A percentile compares a stretch with the other conserved stretches of the same genome.
Evolutionary conservation across 139 green algal species (phyloP).

Genomic region (Haematococcus lacustris): DNA sequence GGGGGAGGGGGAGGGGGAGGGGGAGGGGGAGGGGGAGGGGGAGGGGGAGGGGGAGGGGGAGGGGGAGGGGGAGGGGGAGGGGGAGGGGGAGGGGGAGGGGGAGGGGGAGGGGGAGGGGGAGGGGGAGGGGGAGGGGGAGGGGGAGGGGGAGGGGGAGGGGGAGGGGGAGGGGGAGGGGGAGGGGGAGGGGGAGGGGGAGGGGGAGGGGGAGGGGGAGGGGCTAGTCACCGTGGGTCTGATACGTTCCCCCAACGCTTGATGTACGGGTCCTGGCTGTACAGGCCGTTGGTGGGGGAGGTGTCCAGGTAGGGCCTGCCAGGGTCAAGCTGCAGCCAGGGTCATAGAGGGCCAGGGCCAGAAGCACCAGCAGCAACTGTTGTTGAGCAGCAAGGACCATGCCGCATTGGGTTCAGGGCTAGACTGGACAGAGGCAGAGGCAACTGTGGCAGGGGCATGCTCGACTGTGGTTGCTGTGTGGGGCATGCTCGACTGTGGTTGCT

Average conservation of each 20-base stretch:
- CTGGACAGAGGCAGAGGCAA: background rate
- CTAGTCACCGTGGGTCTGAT: constrained; percentile 7
- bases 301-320: constrained; percentile 56
- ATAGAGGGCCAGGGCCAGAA: too few relatives aligned
- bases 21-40: too few relatives aligned
- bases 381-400: background rate
- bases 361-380: background rate
- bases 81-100: background rate
- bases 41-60: too few relatives aligned
- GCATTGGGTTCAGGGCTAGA: background rate
- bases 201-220: background rate
- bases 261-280: constrained; percentile 34
- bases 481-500: background rate
- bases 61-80: too few relatives aligned
- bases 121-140: too few relatives aligned
- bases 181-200: background rate
- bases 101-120: too few relatives aligned
- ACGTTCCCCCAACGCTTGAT: constrained; percentile 45
- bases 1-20: background rate
- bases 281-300: constrained; percentile 51
- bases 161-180: too few relatives aligned
- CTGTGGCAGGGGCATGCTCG: background rate
- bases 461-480: background rate
- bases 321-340: constrained; percentile 24
- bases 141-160: too few relatives aligned